Percentiles rank a stretch among this genome's conserved stretches.
Evolutionary conservation across 2,329 filamentous ascomycete genomes (phyloP).

Genomic region (Penicillium sp.): DNA sequence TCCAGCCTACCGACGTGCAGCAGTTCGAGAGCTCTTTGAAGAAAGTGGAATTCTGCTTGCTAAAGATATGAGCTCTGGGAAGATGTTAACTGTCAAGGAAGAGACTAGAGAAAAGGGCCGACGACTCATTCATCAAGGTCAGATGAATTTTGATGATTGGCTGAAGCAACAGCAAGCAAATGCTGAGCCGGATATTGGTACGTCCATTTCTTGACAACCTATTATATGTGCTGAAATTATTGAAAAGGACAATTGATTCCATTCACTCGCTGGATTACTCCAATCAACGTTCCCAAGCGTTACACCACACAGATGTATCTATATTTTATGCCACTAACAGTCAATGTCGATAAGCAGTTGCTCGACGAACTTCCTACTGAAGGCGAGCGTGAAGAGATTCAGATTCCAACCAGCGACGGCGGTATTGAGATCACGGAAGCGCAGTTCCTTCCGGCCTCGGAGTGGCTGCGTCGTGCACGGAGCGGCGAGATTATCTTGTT

Average conservation of each 20-base stretch:
- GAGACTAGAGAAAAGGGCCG: constrained; percentile 64
- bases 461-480: constrained; percentile 66
- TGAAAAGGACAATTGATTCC: constrained; percentile 63
- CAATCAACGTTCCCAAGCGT: constrained; percentile 64
- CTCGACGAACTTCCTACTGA: constrained; percentile 36
- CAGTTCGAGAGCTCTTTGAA: constrained; percentile 89
- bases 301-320: constrained; percentile 98
- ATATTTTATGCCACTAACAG: constrained; percentile 72
- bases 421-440: constrained; percentile 71
- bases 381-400: constrained; percentile 57
- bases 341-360: constrained; percentile 31
- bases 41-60: constrained; percentile 87
- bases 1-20: constrained; percentile 71
- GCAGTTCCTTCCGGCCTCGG: constrained; percentile 66
- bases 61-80: constrained; percentile 36
- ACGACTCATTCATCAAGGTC: constrained; percentile 64
- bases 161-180: constrained; percentile 41
- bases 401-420: constrained; percentile 69
- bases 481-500: constrained; percentile 74
- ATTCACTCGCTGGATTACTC: constrained; percentile 92
- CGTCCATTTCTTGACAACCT: background rate
- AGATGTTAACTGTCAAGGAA: constrained; percentile 60
- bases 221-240: background rate
- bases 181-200: constrained; percentile 58
- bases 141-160: constrained; percentile 66